Evolutionary conservation across 192 early-diverging fungal species (phyloP).

Genomic region (Coemansia interrupta): DNA sequence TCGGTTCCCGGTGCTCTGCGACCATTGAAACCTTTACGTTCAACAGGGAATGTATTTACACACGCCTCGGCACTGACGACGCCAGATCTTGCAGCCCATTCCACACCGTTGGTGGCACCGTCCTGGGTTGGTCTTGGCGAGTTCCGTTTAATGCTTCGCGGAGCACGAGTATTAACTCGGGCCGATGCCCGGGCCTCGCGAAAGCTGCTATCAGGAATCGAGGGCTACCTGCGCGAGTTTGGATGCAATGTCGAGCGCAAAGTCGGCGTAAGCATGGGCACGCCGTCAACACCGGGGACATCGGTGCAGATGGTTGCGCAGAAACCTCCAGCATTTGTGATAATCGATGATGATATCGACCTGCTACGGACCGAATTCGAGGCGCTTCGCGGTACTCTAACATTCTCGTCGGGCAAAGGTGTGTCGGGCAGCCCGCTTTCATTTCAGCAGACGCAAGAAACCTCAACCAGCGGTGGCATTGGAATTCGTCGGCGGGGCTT

Average conservation of each 20-base stretch:
- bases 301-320: slow-evolving; percentile 30
- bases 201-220: slow-evolving; percentile 13
- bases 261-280: neutral
- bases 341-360: slow-evolving; percentile 30
- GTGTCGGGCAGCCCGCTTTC: neutral
- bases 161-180: slow-evolving; percentile 31
- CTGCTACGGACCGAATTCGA: slow-evolving; percentile 38
- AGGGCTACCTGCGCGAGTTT: slow-evolving; percentile 14
- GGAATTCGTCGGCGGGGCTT: slow-evolving; percentile 17
- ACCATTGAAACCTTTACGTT: neutral
- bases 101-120: slow-evolving; percentile 1
- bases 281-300: slow-evolving; percentile 23
- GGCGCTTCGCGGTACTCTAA: slow-evolving; percentile 42
- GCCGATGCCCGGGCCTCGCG: neutral
- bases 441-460: too few species aligned
- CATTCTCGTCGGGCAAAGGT: slow-evolving; percentile 17
- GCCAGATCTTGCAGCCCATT: neutral
- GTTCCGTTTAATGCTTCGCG: slow-evolving; percentile 39
- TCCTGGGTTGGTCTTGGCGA: slow-evolving; percentile 14
- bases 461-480: neutral
- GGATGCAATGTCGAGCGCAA: slow-evolving; percentile 28
- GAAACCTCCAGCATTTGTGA: slow-evolving; percentile 36
- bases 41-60: too few species aligned
- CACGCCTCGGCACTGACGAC: too few species aligned
- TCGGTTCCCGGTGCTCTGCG: slow-evolving; percentile 9